A percentile compares a stretch with the other conserved stretches of the same genome.
phyloP scores from a whole-genome alignment of 441 rosid species.

The Syzygium malaccense region DNA sequence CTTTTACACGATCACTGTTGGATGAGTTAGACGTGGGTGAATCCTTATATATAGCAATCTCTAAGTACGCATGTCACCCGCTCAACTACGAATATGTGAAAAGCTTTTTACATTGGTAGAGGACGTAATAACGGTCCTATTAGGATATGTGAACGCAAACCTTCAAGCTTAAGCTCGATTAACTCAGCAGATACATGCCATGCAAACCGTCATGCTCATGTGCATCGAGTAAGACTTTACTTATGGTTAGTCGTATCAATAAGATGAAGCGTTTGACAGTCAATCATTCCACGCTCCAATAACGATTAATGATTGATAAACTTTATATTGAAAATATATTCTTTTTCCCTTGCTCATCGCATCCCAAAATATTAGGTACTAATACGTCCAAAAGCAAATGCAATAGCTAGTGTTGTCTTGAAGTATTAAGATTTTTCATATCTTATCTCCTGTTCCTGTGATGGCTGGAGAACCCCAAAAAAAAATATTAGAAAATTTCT shows the following conservation, averaged over 20 bases:
- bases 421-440: not conserved
- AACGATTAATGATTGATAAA: not conserved
- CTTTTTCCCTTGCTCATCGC: not conserved
- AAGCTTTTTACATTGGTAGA: not conserved
- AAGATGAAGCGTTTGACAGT: not conserved
- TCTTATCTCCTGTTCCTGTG: not conserved
- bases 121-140: not conserved
- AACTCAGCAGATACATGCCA: not conserved
- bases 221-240: too few relatives aligned
- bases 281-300: fast-evolving
- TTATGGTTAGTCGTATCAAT: not conserved
- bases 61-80: not conserved
- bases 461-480: not conserved
- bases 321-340: not conserved
- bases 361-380: not conserved
- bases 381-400: not conserved
- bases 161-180: not conserved
- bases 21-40: not conserved
- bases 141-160: not conserved
- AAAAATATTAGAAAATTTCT: not conserved
- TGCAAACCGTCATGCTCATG: not conserved
- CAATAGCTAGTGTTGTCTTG: not conserved
- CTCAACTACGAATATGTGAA: not conserved
- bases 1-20: not conserved
- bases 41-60: not conserved